These are phyloP conservation scores for Chrysoporthe deuterocubensis DNA, from an alignment of 2,329 filamentous ascomycete genomes.

Conservation along the genomic window DNA sequence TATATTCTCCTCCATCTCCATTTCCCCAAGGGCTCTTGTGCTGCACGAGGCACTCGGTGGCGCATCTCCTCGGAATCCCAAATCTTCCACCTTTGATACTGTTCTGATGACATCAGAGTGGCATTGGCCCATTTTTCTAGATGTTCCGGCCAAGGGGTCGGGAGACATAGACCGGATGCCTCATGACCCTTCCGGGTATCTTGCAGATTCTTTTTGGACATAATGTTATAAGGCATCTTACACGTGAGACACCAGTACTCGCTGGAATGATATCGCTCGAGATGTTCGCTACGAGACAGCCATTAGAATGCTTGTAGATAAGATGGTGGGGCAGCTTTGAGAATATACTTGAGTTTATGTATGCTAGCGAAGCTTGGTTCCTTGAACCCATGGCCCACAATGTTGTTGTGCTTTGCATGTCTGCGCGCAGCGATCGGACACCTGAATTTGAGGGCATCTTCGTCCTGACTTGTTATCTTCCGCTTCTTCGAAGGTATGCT, in stretches of 20 bases:
- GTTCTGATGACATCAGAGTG: not conserved
- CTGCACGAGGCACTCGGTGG: not conserved
- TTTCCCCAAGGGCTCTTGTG: not conserved
- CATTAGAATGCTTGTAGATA: not conserved
- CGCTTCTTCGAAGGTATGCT: not conserved
- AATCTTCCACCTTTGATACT: not conserved
- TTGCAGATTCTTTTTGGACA: not conserved
- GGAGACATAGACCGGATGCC: not conserved
- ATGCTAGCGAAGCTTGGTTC: not conserved
- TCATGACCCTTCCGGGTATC: not conserved
- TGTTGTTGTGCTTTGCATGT: no score
- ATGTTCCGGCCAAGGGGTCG: not conserved
- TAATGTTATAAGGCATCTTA: not conserved
- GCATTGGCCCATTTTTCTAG: not conserved
- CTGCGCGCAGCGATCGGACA: not conserved
- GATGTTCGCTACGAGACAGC: not conserved
- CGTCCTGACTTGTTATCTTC: not conserved
- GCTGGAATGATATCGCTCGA: not conserved
- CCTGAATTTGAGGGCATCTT: not conserved
- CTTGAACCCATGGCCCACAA: no score
- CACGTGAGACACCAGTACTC: not conserved
- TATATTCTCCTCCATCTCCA: not conserved
- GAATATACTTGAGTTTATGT: constrained; percentile 1
- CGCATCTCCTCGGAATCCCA: not conserved
- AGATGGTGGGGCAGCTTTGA: not conserved